A percentile compares a stretch with the other conserved stretches of the same genome.
Conservation (phyloP, 306 rosid genomes). For the cucumber (Cucumis sativus) region Cucumber_9930_V3 NC_026661.2:18144001-18144500, state of each 20-base stretch:
- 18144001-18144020: neutral
- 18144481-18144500: neutral
- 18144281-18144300: slow-evolving; percentile 78
- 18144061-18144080: neutral
- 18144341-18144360: neutral
- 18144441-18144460: slow-evolving; percentile 72
- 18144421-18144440: slow-evolving; percentile 61
- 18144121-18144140: neutral
- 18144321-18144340: slow-evolving; percentile 73
- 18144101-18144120: neutral
- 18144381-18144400: neutral
- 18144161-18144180: neutral
- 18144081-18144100: neutral
- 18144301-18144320: slow-evolving; percentile 93
- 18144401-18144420: slow-evolving; percentile 47
- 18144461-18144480: neutral
- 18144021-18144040: neutral
- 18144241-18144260: slow-evolving; percentile 91
- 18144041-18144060: neutral
- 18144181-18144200: neutral
- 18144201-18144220: neutral
- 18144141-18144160: neutral
- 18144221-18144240: slow-evolving; percentile 78
- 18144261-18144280: slow-evolving; percentile 81
- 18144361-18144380: neutral